Percentiles rank a stretch among this genome's conserved stretches.
Evolutionary conservation across 441 rosid species (phyloP).

Genomic region (Adansonia rubrostipa): DNA sequence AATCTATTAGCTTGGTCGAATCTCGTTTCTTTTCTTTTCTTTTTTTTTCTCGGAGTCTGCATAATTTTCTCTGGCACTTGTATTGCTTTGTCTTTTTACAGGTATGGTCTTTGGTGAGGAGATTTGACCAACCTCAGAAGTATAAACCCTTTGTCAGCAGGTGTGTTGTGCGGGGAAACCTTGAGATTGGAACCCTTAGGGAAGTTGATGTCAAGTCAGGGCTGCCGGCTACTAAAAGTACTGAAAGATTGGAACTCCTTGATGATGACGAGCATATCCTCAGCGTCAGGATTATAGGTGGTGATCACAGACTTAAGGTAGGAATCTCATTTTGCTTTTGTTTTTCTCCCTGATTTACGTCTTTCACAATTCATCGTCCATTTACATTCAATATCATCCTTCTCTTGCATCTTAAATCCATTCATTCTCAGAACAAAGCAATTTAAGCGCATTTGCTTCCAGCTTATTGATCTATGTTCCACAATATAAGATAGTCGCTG

Average conservation of each 20-base stretch:
- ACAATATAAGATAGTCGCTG: background rate
- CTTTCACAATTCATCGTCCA: conserved; percentile 7
- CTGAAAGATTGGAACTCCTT: conserved; percentile 69
- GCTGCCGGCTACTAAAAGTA: conserved; percentile 72
- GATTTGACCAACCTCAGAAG: conserved; percentile 77
- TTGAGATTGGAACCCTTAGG: conserved; percentile 70
- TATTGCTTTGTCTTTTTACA: conserved; percentile 26
- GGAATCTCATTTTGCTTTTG: background rate
- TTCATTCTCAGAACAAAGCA: background rate
- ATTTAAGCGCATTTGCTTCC: background rate
- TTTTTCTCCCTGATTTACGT: background rate
- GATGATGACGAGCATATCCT: conserved; percentile 70
- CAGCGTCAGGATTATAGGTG: conserved; percentile 66
- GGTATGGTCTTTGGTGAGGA: conserved; percentile 74
- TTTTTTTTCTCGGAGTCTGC: conserved; percentile 26
- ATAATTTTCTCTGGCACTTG: conserved; percentile 16
- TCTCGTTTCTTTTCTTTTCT: background rate
- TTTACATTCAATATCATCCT: background rate
- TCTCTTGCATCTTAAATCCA: background rate
- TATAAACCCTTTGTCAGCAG: conserved; percentile 73
- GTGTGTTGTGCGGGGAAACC: conserved; percentile 62
- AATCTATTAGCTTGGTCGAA: background rate
- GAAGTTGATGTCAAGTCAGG: conserved; percentile 80
- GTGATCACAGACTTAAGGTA: conserved; percentile 80
- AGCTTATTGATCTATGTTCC: conserved; percentile 8